Base-by-base conservation (phyloP, 2,329 filamentous ascomycete genomes). In the Camptophora hylomeconis region DNA sequence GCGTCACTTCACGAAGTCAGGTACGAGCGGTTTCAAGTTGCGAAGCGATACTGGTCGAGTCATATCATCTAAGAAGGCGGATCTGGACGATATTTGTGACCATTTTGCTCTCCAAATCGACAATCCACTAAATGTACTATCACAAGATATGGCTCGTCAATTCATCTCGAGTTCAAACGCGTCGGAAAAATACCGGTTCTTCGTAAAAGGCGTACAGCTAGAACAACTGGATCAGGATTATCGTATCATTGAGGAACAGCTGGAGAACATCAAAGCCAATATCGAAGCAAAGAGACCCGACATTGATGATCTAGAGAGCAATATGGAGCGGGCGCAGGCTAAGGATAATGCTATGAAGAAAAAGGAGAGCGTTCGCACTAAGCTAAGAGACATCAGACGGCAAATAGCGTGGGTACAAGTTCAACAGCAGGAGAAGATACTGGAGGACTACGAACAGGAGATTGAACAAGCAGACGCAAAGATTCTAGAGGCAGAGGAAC, bases 211-310 rank as follows among this genome's bases (percentile, higher is more conserved):
- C 15, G 92, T 93, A 0, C 86, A 95, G 45, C 69, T 98, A 1
- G 83, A 95, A 50, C 78, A 87, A 44, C 66, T 98, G 7, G 83
- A 93, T 49, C 76, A 82, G 37, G 89, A 98, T 48, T 98, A 98
- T 53, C 72, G 75, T 34, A 62, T 93, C 33, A 73, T 94, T 9
- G 74, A 79, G 36, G 78, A 92, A 40, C 77, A 72, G 3, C 63
- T 89, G 12, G 80, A 93, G 39, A 70, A 70, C 18, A 81, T 76
- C 34, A 67, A 76, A 31, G 61, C 61, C 17, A 80, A 78, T 41
- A 57, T 82, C 1, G 57, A 63, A 7, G 63, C 64, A 16, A 70
- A 72, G 20, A 53, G 69, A 23, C 69, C 72, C n/a, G 72, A 80
- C 35, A 58, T 84, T n/a, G 57, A 61, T 7, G 54, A 58, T 9